Evolutionary conservation across 1,284 basidiomycete genomes (phyloP).

Genomic region (Athelia sp.): DNA sequence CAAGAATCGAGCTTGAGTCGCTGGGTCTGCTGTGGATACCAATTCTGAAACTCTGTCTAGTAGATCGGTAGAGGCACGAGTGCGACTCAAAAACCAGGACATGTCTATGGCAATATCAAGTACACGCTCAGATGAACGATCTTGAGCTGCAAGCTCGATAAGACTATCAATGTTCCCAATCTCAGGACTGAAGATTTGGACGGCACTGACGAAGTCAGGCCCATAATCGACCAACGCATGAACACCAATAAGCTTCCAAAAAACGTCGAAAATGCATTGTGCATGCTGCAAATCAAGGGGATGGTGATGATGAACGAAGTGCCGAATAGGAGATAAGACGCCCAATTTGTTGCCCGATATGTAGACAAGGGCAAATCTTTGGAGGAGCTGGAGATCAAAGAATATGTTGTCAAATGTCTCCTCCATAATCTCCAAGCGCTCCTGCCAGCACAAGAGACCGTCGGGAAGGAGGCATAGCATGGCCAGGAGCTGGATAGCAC

Average conservation of each 20-base stretch:
- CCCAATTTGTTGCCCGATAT: background rate
- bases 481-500: background rate
- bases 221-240: background rate
- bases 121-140: background rate
- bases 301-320: background rate
- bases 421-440: background rate
- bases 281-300: background rate
- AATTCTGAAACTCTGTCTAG: background rate
- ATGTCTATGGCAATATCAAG: background rate
- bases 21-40: background rate
- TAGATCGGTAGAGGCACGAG: background rate
- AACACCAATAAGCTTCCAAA: background rate
- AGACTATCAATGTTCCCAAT: background rate
- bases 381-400: background rate
- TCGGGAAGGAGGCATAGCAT: no score
- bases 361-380: background rate
- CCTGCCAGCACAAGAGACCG: no score
- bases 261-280: background rate
- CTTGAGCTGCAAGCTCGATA: background rate
- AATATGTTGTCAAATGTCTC: background rate
- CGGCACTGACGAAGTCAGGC: background rate
- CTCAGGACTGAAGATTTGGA: background rate
- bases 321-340: background rate
- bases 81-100: background rate
- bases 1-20: background rate